Evolutionary conservation across 2,329 filamentous ascomycete genomes (phyloP), one percentile per base, ranked within the genome.

Genomic region (Juglanconis sp.): DNA sequence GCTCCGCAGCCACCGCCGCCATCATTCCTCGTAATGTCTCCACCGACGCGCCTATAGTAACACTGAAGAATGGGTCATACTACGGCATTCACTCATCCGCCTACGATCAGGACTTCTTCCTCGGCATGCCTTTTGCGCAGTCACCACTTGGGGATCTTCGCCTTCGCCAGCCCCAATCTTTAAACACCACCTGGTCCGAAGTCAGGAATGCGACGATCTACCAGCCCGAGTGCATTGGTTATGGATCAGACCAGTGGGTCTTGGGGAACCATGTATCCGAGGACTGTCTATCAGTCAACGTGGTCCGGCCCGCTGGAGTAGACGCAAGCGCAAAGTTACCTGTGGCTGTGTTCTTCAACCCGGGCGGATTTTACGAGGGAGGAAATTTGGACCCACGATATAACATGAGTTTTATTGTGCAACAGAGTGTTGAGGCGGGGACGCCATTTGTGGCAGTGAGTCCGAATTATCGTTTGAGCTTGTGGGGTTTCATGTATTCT

Each of bases 281-380:
- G 67, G 77, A 83, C 61, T 85, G 83, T 63, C 72, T 85, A 5
- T 81, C 79, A 50, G 70, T 85, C 65, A 85, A 84, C 64, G 75
- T 86, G 6, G 72, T 85, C n/a, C 76, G 82, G 6, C 80, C 80
- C 0, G 68, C 76, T 36, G 77, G 78, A 5, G 74, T 76, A 5
- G 70, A 76, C 50, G 62, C 70, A 53, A 67, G 68, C 24, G 73
- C 72, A 34, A 76, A 74, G 15, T 74, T 88, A 1, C 85, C 85
- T 0, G 81, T 87, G 4, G 77, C 76, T 5, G 77, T 87, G 0
- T 87, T 84, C 83, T 84, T 87, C 53, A 79, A 86, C 64, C 78
- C 78, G 1, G 72, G 72, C 17, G 72, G 68, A 7, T 68, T 70
- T 24, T 60, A 57, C 48, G 60, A 64, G 60, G 69, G 69, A 9